phyloP scores from a whole-genome alignment of 164 flowering plant species.

The Vitis labrusca region DNA sequence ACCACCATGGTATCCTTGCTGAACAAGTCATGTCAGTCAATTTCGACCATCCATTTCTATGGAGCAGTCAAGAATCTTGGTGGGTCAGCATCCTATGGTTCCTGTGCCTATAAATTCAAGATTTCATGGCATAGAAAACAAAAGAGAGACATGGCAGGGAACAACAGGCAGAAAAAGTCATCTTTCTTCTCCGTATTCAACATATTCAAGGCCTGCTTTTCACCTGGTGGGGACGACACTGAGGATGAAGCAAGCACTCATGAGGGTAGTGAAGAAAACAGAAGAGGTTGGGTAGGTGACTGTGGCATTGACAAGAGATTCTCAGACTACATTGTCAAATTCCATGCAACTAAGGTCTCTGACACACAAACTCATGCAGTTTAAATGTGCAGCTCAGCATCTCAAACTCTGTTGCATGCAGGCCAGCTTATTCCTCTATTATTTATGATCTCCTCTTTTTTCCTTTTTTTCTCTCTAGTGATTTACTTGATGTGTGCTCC shows the following conservation, averaged over 20 bases:
- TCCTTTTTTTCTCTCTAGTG: no score
- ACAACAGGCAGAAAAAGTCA: not conserved
- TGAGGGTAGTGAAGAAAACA: conserved; percentile 30
- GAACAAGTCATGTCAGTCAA: no score
- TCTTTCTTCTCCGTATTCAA: not conserved
- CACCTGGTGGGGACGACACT: no score
- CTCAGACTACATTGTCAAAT: conserved; percentile 31
- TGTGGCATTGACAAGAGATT: conserved; percentile 33
- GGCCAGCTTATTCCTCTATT: conserved; percentile 7
- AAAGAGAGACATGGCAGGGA: no score
- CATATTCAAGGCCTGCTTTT: conserved; percentile 8
- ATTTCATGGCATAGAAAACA: no score
- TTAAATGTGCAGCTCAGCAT: not conserved
- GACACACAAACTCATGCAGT: conserved; percentile 23
- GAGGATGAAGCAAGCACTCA: no score
- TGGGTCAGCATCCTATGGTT: not conserved
- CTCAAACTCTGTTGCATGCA: not conserved
- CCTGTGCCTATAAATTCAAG: conserved; percentile 11
- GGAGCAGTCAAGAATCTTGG: no score
- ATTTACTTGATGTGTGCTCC: no score
- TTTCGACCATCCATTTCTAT: no score
- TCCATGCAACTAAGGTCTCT: conserved; percentile 23
- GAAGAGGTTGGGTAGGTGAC: conserved; percentile 28
- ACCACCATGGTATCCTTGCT: conserved; percentile 5
- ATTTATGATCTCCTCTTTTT: no score